These are phyloP conservation scores for Rhizophora apiculata DNA, from an alignment of 345 rosid species.

Conservation along the genomic window DNA sequence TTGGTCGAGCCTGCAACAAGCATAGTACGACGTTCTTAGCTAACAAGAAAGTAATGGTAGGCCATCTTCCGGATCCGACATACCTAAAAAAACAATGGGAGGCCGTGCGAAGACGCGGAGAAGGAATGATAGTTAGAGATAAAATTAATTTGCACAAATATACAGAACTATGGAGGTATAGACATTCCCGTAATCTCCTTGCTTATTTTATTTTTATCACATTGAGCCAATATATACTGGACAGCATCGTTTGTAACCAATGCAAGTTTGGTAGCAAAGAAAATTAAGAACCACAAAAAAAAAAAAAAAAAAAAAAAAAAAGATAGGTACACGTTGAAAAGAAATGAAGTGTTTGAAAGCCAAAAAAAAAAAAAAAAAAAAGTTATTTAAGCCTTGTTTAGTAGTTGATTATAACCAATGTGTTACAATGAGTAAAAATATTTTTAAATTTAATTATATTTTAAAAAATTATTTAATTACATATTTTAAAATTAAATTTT, in stretches of 20 bases:
- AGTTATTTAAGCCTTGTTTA: too few species aligned
- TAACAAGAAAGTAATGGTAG: not conserved
- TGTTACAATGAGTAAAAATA: too few species aligned
- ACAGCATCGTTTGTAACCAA: not conserved
- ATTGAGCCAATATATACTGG: not conserved
- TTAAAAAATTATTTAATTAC: too few species aligned
- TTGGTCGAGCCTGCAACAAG: conserved; percentile 18
- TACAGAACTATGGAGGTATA: not conserved
- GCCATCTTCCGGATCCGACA: not conserved
- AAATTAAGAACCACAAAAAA: too few species aligned
- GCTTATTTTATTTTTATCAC: not conserved
- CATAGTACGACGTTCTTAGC: not conserved
- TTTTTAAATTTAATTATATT: too few species aligned
- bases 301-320: too few species aligned
- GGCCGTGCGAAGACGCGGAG: not conserved
- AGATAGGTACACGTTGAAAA: too few species aligned
- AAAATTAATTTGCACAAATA: not conserved
- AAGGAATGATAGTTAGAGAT: not conserved
- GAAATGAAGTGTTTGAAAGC: too few species aligned
- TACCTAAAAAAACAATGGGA: not conserved
- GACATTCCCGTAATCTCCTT: not conserved
- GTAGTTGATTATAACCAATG: too few species aligned
- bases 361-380: too few species aligned
- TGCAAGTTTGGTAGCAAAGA: not conserved
- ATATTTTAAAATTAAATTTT: too few species aligned